Percentiles rank a stretch among this genome's conserved stretches.
These are phyloP conservation scores for Pichia pseudocactophila DNA, from an alignment of 805 yeast genomes.

Conservation along the genomic window DNA sequence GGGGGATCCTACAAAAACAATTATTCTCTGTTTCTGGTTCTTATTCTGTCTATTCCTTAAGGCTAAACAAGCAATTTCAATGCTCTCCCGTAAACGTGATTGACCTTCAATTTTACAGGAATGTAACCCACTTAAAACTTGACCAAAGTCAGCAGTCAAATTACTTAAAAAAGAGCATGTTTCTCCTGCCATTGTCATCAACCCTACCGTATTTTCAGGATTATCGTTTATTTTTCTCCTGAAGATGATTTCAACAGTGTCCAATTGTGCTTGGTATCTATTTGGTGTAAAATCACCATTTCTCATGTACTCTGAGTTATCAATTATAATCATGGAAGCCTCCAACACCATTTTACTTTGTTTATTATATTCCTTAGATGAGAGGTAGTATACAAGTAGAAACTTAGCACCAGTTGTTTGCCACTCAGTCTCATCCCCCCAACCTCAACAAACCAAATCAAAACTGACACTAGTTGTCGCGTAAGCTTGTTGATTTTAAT, in stretches of 20 bases:
- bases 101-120: conserved; percentile 64
- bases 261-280: conserved; percentile 86
- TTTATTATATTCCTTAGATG: background rate
- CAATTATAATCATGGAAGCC: conserved; percentile 92
- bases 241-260: conserved; percentile 80
- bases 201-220: conserved; percentile 91
- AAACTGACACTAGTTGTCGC: no score
- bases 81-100: conserved; percentile 65
- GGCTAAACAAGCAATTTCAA: conserved; percentile 90
- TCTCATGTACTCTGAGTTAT: conserved; percentile 91
- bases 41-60: conserved; percentile 94
- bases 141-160: conserved; percentile 79
- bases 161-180: conserved; percentile 86
- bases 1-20: conserved; percentile 87
- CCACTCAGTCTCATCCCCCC: no score
- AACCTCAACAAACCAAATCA: no score
- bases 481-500: no score
- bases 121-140: conserved; percentile 74
- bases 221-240: conserved; percentile 78
- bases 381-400: no score
- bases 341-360: conserved; percentile 67
- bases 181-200: conserved; percentile 79
- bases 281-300: conserved; percentile 90
- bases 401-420: background rate
- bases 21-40: conserved; percentile 81